phyloP scores from a whole-genome alignment of 495 filamentous ascomycete species.

The Bombardia bombarda region DNA sequence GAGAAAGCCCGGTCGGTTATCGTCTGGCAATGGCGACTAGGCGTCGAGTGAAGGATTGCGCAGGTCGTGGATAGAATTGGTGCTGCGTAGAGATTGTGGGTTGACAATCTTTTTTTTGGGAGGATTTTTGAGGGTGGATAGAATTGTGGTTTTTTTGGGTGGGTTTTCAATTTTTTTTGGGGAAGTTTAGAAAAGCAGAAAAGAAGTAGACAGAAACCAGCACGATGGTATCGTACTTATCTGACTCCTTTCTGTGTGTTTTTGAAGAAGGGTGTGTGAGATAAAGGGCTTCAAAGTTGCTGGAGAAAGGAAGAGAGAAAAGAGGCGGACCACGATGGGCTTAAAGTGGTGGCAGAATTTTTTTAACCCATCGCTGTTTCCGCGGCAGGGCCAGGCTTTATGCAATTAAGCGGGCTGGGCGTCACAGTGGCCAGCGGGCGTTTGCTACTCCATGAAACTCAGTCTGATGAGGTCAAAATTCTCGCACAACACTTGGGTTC shows the following conservation, averaged over 20 bases:
- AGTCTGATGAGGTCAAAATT: too few species aligned
- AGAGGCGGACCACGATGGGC: slow-evolving; percentile 14
- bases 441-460: too few species aligned
- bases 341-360: slow-evolving; percentile 23
- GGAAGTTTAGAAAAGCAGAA: slow-evolving; percentile 29
- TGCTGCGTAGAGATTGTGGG: slow-evolving; percentile 8
- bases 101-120: slow-evolving; percentile 18
- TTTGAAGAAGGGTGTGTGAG: slow-evolving; percentile 17
- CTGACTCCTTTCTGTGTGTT: slow-evolving; percentile 25
- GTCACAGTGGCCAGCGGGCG: too few species aligned
- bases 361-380: slow-evolving; percentile 13
- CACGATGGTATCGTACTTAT: slow-evolving; percentile 23
- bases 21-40: slow-evolving; percentile 11
- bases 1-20: slow-evolving; percentile 12
- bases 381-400: slow-evolving; percentile 8
- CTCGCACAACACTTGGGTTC: too few species aligned
- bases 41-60: slow-evolving; percentile 8
- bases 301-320: slow-evolving; percentile 20
- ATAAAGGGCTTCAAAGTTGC: slow-evolving; percentile 23
- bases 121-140: slow-evolving; percentile 10
- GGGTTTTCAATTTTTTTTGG: slow-evolving; percentile 44
- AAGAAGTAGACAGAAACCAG: slow-evolving; percentile 25
- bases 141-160: slow-evolving; percentile 35
- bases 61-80: slow-evolving; percentile 6
- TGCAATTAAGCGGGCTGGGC: slow-evolving; percentile 12